Evolutionary conservation across 1,284 basidiomycete species (phyloP).

Genomic region (Psilocybe mexicana): DNA sequence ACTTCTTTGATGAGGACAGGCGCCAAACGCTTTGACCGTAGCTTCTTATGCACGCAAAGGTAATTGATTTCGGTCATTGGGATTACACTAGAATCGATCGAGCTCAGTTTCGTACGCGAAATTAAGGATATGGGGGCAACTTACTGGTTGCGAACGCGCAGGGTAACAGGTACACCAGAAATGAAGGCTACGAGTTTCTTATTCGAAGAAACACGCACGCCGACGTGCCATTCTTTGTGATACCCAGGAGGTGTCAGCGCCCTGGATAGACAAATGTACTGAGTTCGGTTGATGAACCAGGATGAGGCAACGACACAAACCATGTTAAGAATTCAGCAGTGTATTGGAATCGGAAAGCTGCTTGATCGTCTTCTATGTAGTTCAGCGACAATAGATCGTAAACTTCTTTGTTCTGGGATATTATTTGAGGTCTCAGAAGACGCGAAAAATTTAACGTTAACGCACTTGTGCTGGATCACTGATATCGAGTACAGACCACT

Average conservation of each 20-base stretch:
- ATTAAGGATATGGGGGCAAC: conserved; percentile 26
- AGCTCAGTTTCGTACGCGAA: not conserved
- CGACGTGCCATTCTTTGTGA: conserved; percentile 92
- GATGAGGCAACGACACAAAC: conserved; percentile 42
- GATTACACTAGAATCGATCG: conserved; percentile 54
- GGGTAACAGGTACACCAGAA: conserved; percentile 86
- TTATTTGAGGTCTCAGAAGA: not conserved
- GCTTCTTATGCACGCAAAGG: conserved; percentile 97
- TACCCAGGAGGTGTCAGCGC: conserved; percentile 95
- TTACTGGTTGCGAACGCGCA: conserved; percentile 81
- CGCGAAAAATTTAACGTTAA: conserved; percentile 7
- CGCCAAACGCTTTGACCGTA: conserved; percentile 93
- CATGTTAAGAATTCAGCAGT: conserved; percentile 93
- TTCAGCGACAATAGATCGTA: conserved; percentile 91
- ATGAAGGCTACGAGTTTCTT: conserved; percentile 98
- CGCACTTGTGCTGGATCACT: conserved; percentile 70
- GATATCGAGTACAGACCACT: conserved; percentile 88
- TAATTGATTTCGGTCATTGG: conserved; percentile 93
- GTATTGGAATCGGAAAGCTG: conserved; percentile 96
- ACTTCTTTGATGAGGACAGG: conserved; percentile 99
- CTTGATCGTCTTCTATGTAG: conserved; percentile 97
- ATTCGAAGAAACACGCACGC: conserved; percentile 88
- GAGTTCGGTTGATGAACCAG: not conserved
- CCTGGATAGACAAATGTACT: conserved; percentile 47
- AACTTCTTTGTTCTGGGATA: conserved; percentile 80